phyloP scores from a whole-genome alignment of 2,329 filamentous ascomycete species.

The Periconia digitata region DNA sequence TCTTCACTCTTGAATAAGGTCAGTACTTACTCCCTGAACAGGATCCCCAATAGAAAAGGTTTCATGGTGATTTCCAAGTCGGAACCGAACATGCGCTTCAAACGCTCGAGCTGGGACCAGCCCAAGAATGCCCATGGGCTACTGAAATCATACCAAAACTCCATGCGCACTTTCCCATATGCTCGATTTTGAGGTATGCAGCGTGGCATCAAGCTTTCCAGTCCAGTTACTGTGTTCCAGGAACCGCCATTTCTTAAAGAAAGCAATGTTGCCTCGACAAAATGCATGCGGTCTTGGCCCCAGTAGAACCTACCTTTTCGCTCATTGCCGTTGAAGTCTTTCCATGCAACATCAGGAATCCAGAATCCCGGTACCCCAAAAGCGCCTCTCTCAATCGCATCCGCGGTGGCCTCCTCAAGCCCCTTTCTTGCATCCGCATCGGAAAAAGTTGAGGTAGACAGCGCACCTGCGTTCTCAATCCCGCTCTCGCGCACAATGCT shows the following conservation, averaged over 20 bases:
- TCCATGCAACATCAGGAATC: conserved; percentile 27
- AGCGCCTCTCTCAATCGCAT: conserved; percentile 35
- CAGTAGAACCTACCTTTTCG: conserved; percentile 31
- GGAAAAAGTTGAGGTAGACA: conserved; percentile 17
- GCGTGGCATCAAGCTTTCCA: conserved; percentile 28
- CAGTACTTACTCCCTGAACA: conserved; percentile 31
- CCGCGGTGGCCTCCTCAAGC: conserved; percentile 26
- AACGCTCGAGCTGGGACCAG: conserved; percentile 32
- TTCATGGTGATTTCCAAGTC: conserved; percentile 32
- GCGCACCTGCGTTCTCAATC: conserved; percentile 9
- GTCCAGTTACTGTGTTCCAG: conserved; percentile 13
- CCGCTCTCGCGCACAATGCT: conserved; percentile 28
- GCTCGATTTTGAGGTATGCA: conserved; percentile 14
- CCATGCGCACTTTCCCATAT: conserved; percentile 16
- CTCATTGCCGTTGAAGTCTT: conserved; percentile 14
- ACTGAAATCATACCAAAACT: conserved; percentile 41
- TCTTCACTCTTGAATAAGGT: neutral
- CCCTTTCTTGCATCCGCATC: conserved; percentile 23
- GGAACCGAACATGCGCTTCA: conserved; percentile 27
- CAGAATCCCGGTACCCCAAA: conserved; percentile 41
- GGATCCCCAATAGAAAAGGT: conserved; percentile 35
- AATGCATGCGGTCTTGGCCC: conserved; percentile 42
- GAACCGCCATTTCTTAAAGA: conserved; percentile 8
- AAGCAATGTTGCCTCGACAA: conserved; percentile 34
- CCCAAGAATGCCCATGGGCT: conserved; percentile 39